phyloP scores from a whole-genome alignment of 495 filamentous ascomycete species.

The Penicillium mononematosum region DNA sequence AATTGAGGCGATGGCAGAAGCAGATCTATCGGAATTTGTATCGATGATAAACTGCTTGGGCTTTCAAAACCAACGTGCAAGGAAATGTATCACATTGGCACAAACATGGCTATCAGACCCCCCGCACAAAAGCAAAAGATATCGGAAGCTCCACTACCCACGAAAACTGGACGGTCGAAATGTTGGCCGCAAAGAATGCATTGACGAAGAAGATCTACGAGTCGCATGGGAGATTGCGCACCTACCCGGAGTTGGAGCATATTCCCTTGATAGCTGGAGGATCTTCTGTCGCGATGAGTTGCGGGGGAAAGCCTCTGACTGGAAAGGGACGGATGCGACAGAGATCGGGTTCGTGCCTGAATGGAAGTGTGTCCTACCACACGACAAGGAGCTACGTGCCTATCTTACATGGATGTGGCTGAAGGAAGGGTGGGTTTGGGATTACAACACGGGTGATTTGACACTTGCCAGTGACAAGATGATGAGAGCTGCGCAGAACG shows the following conservation, averaged over 20 bases:
- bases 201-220: conserved; percentile 41
- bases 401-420: conserved; percentile 91
- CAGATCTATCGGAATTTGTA: conserved; percentile 56
- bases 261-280: conserved; percentile 88
- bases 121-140: conserved; percentile 58
- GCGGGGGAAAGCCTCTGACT: conserved; percentile 58
- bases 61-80: conserved; percentile 63
- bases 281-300: conserved; percentile 88
- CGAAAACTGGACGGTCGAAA: conserved; percentile 51
- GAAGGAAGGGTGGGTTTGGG: conserved; percentile 80
- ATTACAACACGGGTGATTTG: conserved; percentile 66
- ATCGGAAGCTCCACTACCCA: conserved; percentile 71
- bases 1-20: conserved; percentile 60
- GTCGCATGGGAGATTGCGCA: conserved; percentile 84
- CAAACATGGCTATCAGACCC: conserved; percentile 65
- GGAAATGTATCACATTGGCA: conserved; percentile 65
- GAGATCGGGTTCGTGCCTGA: conserved; percentile 51
- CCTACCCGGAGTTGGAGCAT: conserved; percentile 76
- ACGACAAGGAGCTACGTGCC: conserved; percentile 85
- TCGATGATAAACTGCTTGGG: conserved; percentile 70
- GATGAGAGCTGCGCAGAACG: conserved; percentile 56
- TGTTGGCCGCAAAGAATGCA: conserved; percentile 51
- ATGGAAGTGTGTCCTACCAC: conserved; percentile 83
- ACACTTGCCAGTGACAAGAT: conserved; percentile 54
- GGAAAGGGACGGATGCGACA: conserved; percentile 50